A percentile compares a stretch with the other conserved stretches of the same genome.
These are phyloP conservation scores for Pleurotus ostreatus DNA, from an alignment of 768 basidiomycete genomes.

Conservation along the genomic window DNA sequence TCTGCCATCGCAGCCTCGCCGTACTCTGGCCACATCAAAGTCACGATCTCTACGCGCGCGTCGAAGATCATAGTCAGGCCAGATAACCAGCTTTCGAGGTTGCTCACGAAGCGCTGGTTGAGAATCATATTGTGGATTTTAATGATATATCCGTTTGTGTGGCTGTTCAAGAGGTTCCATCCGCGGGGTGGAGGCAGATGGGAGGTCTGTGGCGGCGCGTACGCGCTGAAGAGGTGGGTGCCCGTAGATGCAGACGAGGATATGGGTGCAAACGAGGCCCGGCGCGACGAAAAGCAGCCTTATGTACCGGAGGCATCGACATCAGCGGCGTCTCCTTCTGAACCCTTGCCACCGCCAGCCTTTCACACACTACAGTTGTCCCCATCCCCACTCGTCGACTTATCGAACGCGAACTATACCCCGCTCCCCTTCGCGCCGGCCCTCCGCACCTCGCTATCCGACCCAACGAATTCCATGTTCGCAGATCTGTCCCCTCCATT, in stretches of 20 bases:
- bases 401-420: no score
- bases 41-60: conserved; percentile 45
- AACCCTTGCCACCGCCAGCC: conserved; percentile 4
- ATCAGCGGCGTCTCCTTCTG: background rate
- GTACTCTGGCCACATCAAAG: conserved; percentile 39
- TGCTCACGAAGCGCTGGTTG: conserved; percentile 68
- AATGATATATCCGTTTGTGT: conserved; percentile 75
- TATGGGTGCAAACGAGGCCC: background rate
- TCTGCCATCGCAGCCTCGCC: conserved; percentile 41
- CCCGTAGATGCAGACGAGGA: conserved; percentile 14
- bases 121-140: conserved; percentile 65
- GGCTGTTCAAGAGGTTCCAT: conserved; percentile 73
- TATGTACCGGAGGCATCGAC: background rate
- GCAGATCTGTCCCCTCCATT: no score
- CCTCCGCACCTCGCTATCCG: no score
- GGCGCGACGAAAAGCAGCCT: no score
- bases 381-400: no score
- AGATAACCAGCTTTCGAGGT: conserved; percentile 58
- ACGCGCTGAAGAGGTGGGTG: conserved; percentile 56
- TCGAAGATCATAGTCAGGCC: conserved; percentile 63
- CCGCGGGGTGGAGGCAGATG: conserved; percentile 66
- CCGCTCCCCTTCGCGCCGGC: no score
- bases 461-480: no score
- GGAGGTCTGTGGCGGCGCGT: conserved; percentile 74
- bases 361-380: background rate